Evolutionary conservation across 1,284 basidiomycete genomes (phyloP).

Genomic region (Ustilago nuda): DNA sequence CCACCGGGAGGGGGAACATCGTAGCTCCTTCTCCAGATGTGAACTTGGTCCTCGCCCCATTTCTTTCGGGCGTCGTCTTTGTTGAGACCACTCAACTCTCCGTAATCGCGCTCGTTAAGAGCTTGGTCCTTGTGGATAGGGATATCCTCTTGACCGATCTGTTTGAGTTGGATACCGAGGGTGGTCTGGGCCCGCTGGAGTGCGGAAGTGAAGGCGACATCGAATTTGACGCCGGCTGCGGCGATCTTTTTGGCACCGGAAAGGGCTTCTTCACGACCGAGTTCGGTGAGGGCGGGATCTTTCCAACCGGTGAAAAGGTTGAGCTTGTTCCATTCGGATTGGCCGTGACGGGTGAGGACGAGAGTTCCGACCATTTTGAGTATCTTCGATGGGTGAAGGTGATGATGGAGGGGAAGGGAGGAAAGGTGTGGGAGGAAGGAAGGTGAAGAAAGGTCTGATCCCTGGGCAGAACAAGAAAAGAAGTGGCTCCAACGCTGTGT

Average conservation of each 20-base stretch:
- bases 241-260: conserved; percentile 67
- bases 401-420: background rate
- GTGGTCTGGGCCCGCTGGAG: conserved; percentile 71
- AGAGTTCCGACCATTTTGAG: conserved; percentile 62
- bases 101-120: conserved; percentile 71
- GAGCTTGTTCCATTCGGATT: conserved; percentile 70
- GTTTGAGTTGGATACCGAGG: conserved; percentile 70
- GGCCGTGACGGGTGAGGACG: conserved; percentile 68
- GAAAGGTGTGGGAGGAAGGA: background rate
- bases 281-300: conserved; percentile 68
- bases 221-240: conserved; percentile 67
- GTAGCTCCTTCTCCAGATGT: conserved; percentile 70
- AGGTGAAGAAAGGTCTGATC: background rate
- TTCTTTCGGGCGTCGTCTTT: conserved; percentile 71
- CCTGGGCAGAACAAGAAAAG: background rate
- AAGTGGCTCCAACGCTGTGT: conserved; percentile 7
- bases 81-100: conserved; percentile 71
- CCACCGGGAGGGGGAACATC: conserved; percentile 71
- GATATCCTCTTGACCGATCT: conserved; percentile 69
- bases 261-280: conserved; percentile 65
- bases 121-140: conserved; percentile 70
- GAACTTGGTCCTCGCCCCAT: conserved; percentile 71
- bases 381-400: background rate
- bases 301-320: conserved; percentile 70
- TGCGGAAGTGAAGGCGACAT: conserved; percentile 71